A percentile compares a stretch with the other conserved stretches of the same genome.
phyloP scores from a whole-genome alignment of 805 yeast genomes.

The Scheffersomyces amazonensis region DNA sequence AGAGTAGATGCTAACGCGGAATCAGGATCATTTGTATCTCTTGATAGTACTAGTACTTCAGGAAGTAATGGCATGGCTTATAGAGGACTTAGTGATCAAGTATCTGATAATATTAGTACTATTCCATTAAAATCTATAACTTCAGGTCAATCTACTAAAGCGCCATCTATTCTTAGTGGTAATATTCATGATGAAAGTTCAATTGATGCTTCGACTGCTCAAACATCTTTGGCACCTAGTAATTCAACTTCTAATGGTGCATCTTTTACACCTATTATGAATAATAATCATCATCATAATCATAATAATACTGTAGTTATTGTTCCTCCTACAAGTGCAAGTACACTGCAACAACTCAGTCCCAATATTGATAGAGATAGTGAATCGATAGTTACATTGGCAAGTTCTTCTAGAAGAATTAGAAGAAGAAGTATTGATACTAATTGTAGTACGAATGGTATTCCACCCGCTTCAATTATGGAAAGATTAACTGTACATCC shows the following conservation, averaged over 20 bases:
- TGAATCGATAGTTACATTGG: slow-evolving; percentile 42
- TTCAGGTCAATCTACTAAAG: slow-evolving; percentile 36
- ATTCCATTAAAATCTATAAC: slow-evolving; percentile 46
- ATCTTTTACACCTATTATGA: slow-evolving; percentile 9
- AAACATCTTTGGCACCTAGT: slow-evolving; percentile 50
- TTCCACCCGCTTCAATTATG: slow-evolving; percentile 70
- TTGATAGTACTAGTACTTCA: neutral
- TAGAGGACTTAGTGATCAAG: slow-evolving; percentile 1
- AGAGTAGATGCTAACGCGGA: neutral
- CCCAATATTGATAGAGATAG: slow-evolving; percentile 30
- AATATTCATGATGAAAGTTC: slow-evolving; percentile 28
- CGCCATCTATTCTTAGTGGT: slow-evolving; percentile 37
- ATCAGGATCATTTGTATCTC: neutral
- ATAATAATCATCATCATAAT: slow-evolving; percentile 2
- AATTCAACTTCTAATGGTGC: slow-evolving; percentile 12
- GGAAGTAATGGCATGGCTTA: neutral
- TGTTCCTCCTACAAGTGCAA: neutral
- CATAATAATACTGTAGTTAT: neutral
- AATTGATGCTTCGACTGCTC: slow-evolving; percentile 44
- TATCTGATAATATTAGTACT: slow-evolving; percentile 43
- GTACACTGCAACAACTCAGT: slow-evolving; percentile 1
- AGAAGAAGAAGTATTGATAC: slow-evolving; percentile 47
- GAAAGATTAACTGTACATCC: slow-evolving; percentile 46
- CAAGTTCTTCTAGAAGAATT: slow-evolving; percentile 35
- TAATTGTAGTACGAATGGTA: slow-evolving; percentile 65